Conservation (phyloP, 371 early-diverging fungal species). For the Mortierella sp. region DNA sequence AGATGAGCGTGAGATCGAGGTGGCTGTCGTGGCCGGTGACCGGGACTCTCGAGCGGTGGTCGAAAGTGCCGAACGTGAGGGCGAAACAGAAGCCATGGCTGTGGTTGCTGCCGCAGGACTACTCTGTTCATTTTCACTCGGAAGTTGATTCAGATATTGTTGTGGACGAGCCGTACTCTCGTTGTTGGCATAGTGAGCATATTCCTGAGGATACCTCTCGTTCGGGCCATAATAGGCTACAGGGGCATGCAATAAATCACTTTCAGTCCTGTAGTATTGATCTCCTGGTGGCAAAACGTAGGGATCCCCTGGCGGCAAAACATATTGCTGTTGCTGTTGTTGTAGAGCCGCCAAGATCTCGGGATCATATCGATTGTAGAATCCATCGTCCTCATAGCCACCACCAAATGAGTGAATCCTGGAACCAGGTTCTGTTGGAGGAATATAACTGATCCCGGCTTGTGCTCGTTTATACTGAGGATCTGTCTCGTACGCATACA, state of each 20-base stretch:
- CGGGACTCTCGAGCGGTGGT: no score
- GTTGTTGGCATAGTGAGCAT: slow-evolving; percentile 2
- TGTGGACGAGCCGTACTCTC: no score
- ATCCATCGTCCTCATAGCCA: neutral
- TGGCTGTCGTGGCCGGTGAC: no score
- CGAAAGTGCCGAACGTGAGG: no score
- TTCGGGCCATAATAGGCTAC: slow-evolving; percentile 25
- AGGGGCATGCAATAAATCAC: slow-evolving; percentile 1
- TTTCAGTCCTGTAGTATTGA: neutral
- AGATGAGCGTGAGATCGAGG: no score
- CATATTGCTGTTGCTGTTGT: neutral
- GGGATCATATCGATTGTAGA: neutral
- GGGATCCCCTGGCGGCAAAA: neutral
- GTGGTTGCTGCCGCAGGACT: neutral
- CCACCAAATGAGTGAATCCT: neutral
- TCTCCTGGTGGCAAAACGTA: neutral
- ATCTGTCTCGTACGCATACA: slow-evolving; percentile 18
- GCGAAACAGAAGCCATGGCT: neutral
- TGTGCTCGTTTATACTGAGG: slow-evolving; percentile 10
- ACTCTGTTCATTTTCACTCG: neutral
- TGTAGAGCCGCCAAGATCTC: slow-evolving; percentile 7
- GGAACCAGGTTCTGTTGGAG: slow-evolving; percentile 16
- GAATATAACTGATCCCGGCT: slow-evolving; percentile 11
- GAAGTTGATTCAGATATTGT: neutral
- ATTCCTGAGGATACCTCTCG: neutral